Evolutionary conservation across 2,329 filamentous ascomycete species (phyloP).

Genomic region (Aschersonia sp.): DNA sequence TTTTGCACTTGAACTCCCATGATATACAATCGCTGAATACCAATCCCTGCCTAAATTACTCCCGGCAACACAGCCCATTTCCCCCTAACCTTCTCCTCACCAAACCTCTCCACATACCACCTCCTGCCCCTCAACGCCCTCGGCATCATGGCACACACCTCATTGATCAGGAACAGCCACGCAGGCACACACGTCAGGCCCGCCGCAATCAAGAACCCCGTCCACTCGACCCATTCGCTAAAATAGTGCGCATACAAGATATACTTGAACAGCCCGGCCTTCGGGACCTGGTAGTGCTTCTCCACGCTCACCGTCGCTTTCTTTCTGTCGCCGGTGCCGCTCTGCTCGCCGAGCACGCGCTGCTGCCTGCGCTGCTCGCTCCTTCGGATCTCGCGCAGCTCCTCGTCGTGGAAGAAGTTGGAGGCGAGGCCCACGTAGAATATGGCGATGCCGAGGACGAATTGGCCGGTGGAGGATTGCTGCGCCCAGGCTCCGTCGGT

Average conservation of each 20-base stretch:
- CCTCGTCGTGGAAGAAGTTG: constrained; percentile 85
- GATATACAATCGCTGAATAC: too few species aligned
- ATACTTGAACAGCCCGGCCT: constrained; percentile 67
- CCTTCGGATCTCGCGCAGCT: constrained; percentile 73
- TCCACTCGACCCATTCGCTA: constrained; percentile 96
- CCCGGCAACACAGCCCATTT: constrained; percentile 58
- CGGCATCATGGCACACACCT: constrained; percentile 80
- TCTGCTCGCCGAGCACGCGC: constrained; percentile 16
- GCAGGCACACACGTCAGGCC: constrained; percentile 59
- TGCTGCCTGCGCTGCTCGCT: constrained; percentile 47
- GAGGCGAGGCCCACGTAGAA: constrained; percentile 64
- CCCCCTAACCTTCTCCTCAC: constrained; percentile 60
- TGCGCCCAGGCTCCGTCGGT: constrained; percentile 35
- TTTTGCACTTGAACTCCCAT: too few species aligned
- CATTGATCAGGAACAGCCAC: constrained; percentile 70
- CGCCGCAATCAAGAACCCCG: constrained; percentile 69
- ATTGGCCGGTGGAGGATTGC: constrained; percentile 27
- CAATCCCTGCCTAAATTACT: constrained; percentile 19
- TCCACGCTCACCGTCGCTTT: constrained; percentile 22
- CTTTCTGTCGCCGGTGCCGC: constrained; percentile 14
- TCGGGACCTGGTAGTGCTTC: constrained; percentile 79
- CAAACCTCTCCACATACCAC: constrained; percentile 87
- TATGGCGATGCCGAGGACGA: constrained; percentile 51
- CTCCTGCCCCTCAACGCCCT: constrained; percentile 64
- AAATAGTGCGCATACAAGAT: constrained; percentile 88